These are phyloP conservation scores for Elaeagnus macrophylla DNA, from an alignment of 306 rosid genomes.

Conservation along the genomic window DNA sequence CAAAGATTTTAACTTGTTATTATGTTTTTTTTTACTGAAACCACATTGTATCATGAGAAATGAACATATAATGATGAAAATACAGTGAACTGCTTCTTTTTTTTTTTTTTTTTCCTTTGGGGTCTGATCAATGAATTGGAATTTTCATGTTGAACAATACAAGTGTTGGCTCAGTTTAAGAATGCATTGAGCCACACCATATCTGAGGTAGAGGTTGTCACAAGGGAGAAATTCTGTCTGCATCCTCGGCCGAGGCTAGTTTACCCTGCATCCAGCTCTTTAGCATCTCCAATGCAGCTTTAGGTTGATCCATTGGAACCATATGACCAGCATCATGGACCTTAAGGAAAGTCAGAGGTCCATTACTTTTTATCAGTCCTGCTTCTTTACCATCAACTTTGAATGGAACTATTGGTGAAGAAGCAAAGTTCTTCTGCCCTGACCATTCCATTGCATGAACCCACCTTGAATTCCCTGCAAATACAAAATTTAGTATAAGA, in stretches of 20 bases:
- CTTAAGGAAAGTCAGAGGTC: constrained; percentile 80
- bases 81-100: too few relatives aligned
- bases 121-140: too few relatives aligned
- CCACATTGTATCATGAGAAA: too few relatives aligned
- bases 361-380: constrained; percentile 58
- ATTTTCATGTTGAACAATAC: neutral
- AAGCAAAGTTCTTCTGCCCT: constrained; percentile 58
- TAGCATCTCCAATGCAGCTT: constrained; percentile 79
- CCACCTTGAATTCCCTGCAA: constrained; percentile 82
- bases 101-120: too few relatives aligned
- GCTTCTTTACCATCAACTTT: constrained; percentile 60
- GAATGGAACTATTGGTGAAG: constrained; percentile 55
- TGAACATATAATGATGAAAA: too few relatives aligned
- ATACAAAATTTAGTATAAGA: too few relatives aligned
- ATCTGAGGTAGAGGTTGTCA: neutral
- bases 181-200: neutral
- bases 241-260: constrained; percentile 27
- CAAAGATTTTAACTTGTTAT: too few relatives aligned
- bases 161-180: neutral
- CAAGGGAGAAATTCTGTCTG: neutral
- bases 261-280: constrained; percentile 66
- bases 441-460: constrained; percentile 92
- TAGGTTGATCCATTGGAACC: constrained; percentile 97
- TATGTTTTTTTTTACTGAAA: too few relatives aligned
- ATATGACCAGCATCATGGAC: constrained; percentile 89